These are phyloP conservation scores for Apiotrichum porosum DNA, from an alignment of 1,284 basidiomycete genomes.

Conservation along the genomic window DNA sequence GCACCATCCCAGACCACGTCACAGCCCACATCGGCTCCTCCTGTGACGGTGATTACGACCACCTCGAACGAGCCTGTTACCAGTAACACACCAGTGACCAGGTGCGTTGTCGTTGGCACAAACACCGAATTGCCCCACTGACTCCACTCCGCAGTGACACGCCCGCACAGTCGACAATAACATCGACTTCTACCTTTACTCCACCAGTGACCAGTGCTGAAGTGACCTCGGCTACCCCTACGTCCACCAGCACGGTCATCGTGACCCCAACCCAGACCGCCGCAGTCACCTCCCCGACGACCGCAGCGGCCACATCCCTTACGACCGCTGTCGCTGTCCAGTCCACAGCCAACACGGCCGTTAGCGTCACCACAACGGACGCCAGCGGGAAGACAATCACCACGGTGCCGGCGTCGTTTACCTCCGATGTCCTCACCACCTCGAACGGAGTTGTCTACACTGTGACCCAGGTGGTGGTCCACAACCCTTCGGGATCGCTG, in stretches of 20 bases:
- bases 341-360: slow-evolving; percentile 18
- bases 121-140: no score
- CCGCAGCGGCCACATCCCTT: no score
- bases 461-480: slow-evolving; percentile 39
- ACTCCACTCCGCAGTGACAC: no score
- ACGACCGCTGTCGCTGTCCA: background rate
- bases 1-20: background rate
- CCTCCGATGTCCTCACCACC: slow-evolving; percentile 36
- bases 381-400: slow-evolving; percentile 30
- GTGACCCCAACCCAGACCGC: background rate
- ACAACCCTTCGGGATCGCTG: slow-evolving; percentile 44
- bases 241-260: background rate
- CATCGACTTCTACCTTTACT: background rate
- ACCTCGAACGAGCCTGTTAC: background rate
- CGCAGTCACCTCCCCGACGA: background rate
- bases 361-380: slow-evolving; percentile 38
- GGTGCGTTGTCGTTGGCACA: no score
- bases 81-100: background rate
- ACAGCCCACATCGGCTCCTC: background rate
- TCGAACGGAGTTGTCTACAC: slow-evolving; percentile 44
- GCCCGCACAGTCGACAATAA: background rate
- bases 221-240: background rate
- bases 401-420: slow-evolving; percentile 35
- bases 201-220: background rate
- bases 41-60: no score